phyloP scores from a whole-genome alignment of 805 yeast species.

The Spathaspora passalidarum region DNA sequence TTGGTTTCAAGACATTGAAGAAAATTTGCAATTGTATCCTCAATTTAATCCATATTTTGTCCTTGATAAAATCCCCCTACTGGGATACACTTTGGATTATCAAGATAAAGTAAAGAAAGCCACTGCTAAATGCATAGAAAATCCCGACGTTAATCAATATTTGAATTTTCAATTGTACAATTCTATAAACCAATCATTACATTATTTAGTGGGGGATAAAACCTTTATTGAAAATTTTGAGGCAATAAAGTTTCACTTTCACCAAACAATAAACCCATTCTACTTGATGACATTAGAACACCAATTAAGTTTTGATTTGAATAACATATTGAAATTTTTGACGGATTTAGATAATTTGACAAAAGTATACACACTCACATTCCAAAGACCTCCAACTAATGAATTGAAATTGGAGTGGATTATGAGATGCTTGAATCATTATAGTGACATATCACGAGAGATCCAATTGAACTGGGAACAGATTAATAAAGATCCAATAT shows the following conservation, averaged over 20 bases:
- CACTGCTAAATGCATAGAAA: constrained; percentile 2
- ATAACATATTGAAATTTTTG: constrained; percentile 12
- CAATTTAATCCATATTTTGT: constrained; percentile 3
- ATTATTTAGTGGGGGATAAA: constrained; percentile 2
- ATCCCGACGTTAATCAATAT: constrained; percentile 6
- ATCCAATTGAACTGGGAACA: constrained; percentile 17
- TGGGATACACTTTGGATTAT: constrained; percentile 7
- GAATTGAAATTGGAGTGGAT: constrained; percentile 20
- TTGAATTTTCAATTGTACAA: constrained; percentile 8
- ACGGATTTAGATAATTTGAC: constrained; percentile 15
- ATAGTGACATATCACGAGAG: constrained; percentile 7
- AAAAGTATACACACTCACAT: constrained; percentile 14
- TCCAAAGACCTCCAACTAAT: constrained; percentile 12
- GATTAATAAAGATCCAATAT: constrained; percentile 6
- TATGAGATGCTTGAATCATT: constrained; percentile 13
- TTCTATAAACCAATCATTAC: constrained; percentile 1
- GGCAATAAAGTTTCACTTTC: constrained; percentile 15
- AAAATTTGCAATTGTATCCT: constrained; percentile 3
- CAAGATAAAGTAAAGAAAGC: not conserved
- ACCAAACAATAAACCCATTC: constrained; percentile 13
- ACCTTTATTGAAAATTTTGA: constrained; percentile 14
- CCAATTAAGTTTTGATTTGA: constrained; percentile 9
- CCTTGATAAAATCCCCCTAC: constrained; percentile 7
- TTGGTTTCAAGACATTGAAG: constrained; percentile 8
- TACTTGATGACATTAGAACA: constrained; percentile 18